phyloP scores from a whole-genome alignment of 192 early-diverging fungal species.

The Rhizoclosmatium globosum region DNA sequence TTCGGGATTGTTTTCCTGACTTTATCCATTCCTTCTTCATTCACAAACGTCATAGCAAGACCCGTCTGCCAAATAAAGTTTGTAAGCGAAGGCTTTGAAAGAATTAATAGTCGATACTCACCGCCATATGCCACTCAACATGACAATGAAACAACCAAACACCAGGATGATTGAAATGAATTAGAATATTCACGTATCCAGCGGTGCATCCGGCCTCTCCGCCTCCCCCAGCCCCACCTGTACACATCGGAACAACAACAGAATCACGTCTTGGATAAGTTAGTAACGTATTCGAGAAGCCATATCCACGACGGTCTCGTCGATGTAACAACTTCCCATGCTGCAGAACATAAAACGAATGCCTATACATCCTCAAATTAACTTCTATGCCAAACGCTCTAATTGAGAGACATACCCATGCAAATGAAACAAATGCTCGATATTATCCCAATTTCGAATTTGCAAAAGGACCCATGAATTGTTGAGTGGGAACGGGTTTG shows the following conservation, averaged over 20 bases:
- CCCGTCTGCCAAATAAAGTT: neutral
- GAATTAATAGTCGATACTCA: too few relatives aligned
- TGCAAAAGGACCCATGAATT: neutral
- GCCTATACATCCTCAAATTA: neutral
- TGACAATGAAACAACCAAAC: constrained; percentile 28
- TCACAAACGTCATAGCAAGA: constrained; percentile 31
- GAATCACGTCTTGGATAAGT: constrained; percentile 20
- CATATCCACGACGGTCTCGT: neutral
- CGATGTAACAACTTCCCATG: constrained; percentile 11
- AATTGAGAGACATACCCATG: constrained; percentile 8
- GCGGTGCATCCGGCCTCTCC: constrained; percentile 18
- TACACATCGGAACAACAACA: constrained; percentile 25
- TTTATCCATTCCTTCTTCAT: constrained; percentile 1
- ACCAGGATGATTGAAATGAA: constrained; percentile 29
- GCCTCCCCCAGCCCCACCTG: constrained; percentile 2
- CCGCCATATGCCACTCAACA: constrained; percentile 37
- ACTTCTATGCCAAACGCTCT: neutral
- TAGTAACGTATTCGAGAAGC: constrained; percentile 1
- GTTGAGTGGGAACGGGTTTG: constrained; percentile 29
- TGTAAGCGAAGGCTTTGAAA: too few relatives aligned
- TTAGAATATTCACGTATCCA: constrained; percentile 21
- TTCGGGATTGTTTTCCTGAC: neutral
- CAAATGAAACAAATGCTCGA: constrained; percentile 32
- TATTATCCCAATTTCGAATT: constrained; percentile 17
- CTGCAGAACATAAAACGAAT: constrained; percentile 16